Evolutionary conservation across 805 yeast species (phyloP).

Genomic region (Hanseniaspora singularis): DNA sequence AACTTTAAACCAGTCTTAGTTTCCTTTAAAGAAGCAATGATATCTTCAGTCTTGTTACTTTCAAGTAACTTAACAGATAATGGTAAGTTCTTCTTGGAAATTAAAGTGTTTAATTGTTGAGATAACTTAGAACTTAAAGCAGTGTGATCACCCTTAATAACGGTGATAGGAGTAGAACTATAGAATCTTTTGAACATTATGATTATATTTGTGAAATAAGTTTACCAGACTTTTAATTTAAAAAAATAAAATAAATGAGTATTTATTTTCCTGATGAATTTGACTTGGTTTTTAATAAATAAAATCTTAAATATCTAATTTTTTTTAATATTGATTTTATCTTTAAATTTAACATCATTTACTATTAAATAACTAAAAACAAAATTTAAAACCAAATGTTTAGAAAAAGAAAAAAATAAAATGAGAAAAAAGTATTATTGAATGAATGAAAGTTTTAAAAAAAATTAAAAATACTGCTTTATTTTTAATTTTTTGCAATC

Average conservation of each 20-base stretch:
- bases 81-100: slow-evolving; percentile 12
- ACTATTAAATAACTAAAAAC: too few species aligned
- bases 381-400: too few species aligned
- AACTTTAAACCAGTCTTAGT: slow-evolving; percentile 87
- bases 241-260: background rate
- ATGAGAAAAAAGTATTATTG: too few species aligned
- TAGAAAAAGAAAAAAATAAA: background rate
- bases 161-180: slow-evolving; percentile 84
- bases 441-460: too few species aligned
- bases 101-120: slow-evolving; percentile 12
- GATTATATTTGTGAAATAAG: slow-evolving; percentile 20
- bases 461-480: too few species aligned
- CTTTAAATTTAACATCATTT: too few species aligned
- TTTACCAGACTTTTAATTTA: too few species aligned
- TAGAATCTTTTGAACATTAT: slow-evolving; percentile 85
- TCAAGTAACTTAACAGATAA: slow-evolving; percentile 78
- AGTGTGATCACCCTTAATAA: slow-evolving; percentile 97
- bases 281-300: background rate
- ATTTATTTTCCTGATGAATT: too few species aligned
- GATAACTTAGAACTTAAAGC: slow-evolving; percentile 11
- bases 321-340: too few species aligned
- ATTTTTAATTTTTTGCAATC: slow-evolving; percentile 10
- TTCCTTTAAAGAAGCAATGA: slow-evolving; percentile 83
- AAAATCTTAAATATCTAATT: too few species aligned
- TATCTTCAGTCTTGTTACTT: slow-evolving; percentile 63